Base-by-base conservation (phyloP, 2,329 filamentous ascomycete species). In the Trichophyton schoenleinii region DNA sequence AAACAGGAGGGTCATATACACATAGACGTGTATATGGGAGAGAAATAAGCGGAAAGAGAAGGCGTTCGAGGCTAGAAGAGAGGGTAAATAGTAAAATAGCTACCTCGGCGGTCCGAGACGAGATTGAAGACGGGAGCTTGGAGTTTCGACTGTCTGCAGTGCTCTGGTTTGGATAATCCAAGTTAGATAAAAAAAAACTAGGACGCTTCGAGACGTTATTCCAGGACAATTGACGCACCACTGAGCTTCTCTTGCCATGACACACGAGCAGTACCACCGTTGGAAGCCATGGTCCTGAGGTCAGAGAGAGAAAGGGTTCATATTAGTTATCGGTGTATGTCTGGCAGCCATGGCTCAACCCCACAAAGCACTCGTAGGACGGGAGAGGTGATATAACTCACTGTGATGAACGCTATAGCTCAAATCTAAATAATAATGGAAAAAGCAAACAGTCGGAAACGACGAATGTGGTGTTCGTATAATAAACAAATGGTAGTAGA, bases 51-150 rank as follows among this genome's bases (percentile, higher is more conserved):
- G 57, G 41, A 44, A 62, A 62, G 20, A 59, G 59, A 63, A 63
- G 63, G 42, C 58, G 61, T 18, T 62, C 52, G 66, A 62, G 63
- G 60, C 52, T 41, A 68, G 15, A 60, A 55, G 58, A 49, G 59
- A 28, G 55, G 36, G 53, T 48, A 22, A 48, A 48, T 25, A 20
- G 44, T 48, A 52, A 58, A 64, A 60, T 20, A 62, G 22, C 49
- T 79, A 88, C 87, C 87, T 81, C 87, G 81, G 71, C 86, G 83
- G 73, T 90, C 87, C 68, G 87, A 90, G 59, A 88, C 81, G 67
- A 88, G 83, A 70, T 86, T 83, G 71, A 86, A 91, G 60, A 82
- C 75, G 6, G 86, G 86, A 57, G 77, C 72, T 49, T 75, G 72
- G 46, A 83, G 70, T 63, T 83, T 79, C 60, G 76, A 76, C 63